Percentiles rank a stretch among this genome's conserved stretches.
Evolutionary conservation across 2,329 filamentous ascomycete genomes (phyloP).

Genomic region (Scedosporium dehoogii): DNA sequence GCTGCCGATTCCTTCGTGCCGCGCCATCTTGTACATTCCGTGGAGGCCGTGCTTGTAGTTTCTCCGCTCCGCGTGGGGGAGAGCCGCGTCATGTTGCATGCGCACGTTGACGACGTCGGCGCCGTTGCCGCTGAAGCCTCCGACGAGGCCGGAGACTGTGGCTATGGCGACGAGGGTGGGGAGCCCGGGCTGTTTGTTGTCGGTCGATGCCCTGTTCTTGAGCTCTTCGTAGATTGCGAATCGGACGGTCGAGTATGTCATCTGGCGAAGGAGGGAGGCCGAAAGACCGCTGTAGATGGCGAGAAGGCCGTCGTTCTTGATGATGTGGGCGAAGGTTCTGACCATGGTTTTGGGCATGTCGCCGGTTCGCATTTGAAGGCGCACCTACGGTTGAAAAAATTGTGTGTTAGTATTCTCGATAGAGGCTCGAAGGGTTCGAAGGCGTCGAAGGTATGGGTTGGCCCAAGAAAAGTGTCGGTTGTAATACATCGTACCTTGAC

Average conservation of each 20-base stretch:
- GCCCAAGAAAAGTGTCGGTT: background rate
- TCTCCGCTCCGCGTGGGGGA: conserved; percentile 62
- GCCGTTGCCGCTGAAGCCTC: conserved; percentile 84
- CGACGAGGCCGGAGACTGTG: conserved; percentile 72
- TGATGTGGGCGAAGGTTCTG: conserved; percentile 74
- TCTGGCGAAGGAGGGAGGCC: conserved; percentile 83
- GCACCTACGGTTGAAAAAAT: conserved; percentile 47
- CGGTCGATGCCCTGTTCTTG: conserved; percentile 55
- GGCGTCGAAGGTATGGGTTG: background rate
- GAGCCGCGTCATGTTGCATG: conserved; percentile 87
- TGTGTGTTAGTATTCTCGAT: background rate
- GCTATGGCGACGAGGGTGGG: conserved; percentile 74
- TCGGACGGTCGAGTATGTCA: conserved; percentile 91
- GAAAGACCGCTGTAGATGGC: conserved; percentile 89
- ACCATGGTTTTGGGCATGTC: conserved; percentile 72
- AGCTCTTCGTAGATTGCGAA: conserved; percentile 96
- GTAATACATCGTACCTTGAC: conserved; percentile 35
- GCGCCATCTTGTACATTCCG: conserved; percentile 77
- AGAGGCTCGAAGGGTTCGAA: no score
- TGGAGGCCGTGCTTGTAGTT: conserved; percentile 88
- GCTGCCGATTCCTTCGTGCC: conserved; percentile 65
- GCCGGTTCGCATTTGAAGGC: conserved; percentile 73
- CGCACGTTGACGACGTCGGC: conserved; percentile 95
- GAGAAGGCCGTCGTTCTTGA: conserved; percentile 62
- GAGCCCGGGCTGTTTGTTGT: conserved; percentile 51